phyloP scores from a whole-genome alignment of 1,139 yeast genomes.

The Kodamaea sp. region DNA sequence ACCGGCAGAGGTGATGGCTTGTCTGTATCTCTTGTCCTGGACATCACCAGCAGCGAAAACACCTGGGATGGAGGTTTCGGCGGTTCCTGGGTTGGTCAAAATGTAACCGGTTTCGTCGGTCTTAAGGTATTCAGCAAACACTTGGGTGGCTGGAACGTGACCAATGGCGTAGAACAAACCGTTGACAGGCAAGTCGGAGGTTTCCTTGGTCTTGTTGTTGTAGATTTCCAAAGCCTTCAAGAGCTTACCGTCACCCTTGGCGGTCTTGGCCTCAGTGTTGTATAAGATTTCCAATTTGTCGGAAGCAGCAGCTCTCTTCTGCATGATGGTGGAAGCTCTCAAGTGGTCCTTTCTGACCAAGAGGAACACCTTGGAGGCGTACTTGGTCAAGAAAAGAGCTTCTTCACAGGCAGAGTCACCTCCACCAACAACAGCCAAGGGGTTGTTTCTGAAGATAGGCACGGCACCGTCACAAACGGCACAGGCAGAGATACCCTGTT shows the following conservation, averaged over 20 bases:
- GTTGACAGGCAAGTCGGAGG: slow-evolving; percentile 69
- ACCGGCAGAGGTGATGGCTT: slow-evolving; percentile 98
- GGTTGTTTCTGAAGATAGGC: slow-evolving; percentile 96
- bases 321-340: slow-evolving; percentile 96
- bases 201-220: slow-evolving; percentile 73
- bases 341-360: slow-evolving; percentile 91
- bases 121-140: slow-evolving; percentile 75
- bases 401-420: slow-evolving; percentile 99
- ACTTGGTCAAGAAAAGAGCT: slow-evolving; percentile 92
- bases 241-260: slow-evolving; percentile 89
- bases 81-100: slow-evolving; percentile 83
- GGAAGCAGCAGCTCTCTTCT: slow-evolving; percentile 79
- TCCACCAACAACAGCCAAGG: slow-evolving; percentile 96
- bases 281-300: slow-evolving; percentile 89
- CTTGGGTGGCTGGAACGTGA: slow-evolving; percentile 90
- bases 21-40: slow-evolving; percentile 95
- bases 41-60: slow-evolving; percentile 99
- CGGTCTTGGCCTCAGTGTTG: slow-evolving; percentile 84
- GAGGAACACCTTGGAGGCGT: slow-evolving; percentile 91
- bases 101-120: slow-evolving; percentile 89
- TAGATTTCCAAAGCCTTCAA: slow-evolving; percentile 60
- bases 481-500: slow-evolving; percentile 97
- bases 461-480: slow-evolving; percentile 99
- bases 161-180: slow-evolving; percentile 99
- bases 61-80: slow-evolving; percentile 86